Evolutionary conservation across 1,284 basidiomycete species (phyloP).

Genomic region (Cerrena zonata): DNA sequence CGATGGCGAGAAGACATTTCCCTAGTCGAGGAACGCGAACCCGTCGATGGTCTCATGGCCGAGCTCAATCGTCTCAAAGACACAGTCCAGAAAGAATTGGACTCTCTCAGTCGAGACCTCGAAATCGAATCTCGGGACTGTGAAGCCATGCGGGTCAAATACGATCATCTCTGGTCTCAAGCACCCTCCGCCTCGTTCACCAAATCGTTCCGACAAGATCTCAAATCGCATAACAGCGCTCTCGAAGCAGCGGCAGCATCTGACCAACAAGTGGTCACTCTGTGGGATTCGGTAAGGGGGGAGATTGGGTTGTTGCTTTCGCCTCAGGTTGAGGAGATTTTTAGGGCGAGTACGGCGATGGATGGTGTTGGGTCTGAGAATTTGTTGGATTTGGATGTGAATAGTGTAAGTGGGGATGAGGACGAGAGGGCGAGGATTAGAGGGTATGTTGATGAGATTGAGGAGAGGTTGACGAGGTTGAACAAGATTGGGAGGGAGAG

Average conservation of each 20-base stretch:
- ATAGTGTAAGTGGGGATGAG: slow-evolving; percentile 55
- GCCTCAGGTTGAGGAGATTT: slow-evolving; percentile 65
- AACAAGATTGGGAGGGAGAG: slow-evolving; percentile 83
- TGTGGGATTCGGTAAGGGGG: slow-evolving; percentile 71
- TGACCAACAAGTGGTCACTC: slow-evolving; percentile 67
- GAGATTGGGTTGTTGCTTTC: slow-evolving; percentile 69
- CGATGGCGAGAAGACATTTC: slow-evolving; percentile 76
- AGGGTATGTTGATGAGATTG: slow-evolving; percentile 69
- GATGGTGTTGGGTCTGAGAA: slow-evolving; percentile 42
- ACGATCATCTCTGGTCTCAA: slow-evolving; percentile 86
- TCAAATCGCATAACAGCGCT: slow-evolving; percentile 74
- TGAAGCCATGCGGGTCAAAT: slow-evolving; percentile 79
- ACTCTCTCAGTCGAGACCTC: slow-evolving; percentile 55
- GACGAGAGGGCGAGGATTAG: slow-evolving; percentile 65
- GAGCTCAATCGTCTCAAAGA: slow-evolving; percentile 63
- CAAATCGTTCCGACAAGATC: slow-evolving; percentile 68
- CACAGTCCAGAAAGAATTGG: slow-evolving; percentile 56
- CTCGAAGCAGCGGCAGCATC: slow-evolving; percentile 75
- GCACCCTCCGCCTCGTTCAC: slow-evolving; percentile 75
- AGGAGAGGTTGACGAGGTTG: slow-evolving; percentile 69
- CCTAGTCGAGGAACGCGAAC: slow-evolving; percentile 58
- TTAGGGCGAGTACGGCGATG: slow-evolving; percentile 53
- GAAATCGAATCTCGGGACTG: slow-evolving; percentile 79
- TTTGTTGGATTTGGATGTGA: slow-evolving; percentile 68
- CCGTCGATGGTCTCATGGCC: slow-evolving; percentile 57